phyloP scores from a whole-genome alignment of 2,329 filamentous ascomycete species.

The Lasiodiplodia theobromae region DNA sequence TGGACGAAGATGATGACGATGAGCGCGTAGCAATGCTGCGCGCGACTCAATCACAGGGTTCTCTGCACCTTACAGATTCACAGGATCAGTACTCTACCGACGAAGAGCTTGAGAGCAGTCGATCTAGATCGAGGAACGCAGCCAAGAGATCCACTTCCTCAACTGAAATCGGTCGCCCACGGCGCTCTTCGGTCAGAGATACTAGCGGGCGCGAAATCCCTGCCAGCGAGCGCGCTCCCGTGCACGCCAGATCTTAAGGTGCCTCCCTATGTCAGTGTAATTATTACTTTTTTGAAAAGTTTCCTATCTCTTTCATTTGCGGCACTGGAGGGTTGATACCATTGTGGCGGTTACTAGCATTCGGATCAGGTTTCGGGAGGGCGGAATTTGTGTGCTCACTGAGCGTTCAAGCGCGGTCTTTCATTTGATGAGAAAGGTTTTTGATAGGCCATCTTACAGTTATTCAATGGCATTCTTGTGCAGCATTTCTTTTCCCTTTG shows the following conservation, averaged over 20 bases:
- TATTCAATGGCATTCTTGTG: constrained; percentile 1
- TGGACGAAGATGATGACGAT: constrained; percentile 63
- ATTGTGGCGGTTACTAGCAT: constrained; percentile 17
- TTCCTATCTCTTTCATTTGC: not conserved
- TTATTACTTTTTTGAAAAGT: not conserved
- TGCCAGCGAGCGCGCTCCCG: constrained; percentile 53
- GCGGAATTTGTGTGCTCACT: constrained; percentile 20
- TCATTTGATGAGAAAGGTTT: not conserved
- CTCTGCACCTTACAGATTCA: constrained; percentile 31
- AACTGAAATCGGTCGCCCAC: constrained; percentile 12
- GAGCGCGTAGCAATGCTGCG: constrained; percentile 68
- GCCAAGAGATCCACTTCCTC: constrained; percentile 14
- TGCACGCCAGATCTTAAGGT: constrained; percentile 14
- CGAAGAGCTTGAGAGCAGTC: constrained; percentile 32
- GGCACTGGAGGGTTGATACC: constrained; percentile 21
- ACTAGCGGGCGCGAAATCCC: constrained; percentile 52
- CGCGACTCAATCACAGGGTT: constrained; percentile 42
- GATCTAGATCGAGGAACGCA: constrained; percentile 3
- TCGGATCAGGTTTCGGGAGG: constrained; percentile 6
- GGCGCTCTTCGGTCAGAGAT: constrained; percentile 41
- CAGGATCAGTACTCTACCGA: constrained; percentile 41
- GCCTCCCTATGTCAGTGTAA: not conserved
- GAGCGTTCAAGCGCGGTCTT: constrained; percentile 22
- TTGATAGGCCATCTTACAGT: constrained; percentile 11
- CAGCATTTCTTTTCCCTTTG: not conserved